Evolutionary conservation across 2,329 filamentous ascomycete genomes (phyloP).

Genomic region (Fusarium veterinarium): DNA sequence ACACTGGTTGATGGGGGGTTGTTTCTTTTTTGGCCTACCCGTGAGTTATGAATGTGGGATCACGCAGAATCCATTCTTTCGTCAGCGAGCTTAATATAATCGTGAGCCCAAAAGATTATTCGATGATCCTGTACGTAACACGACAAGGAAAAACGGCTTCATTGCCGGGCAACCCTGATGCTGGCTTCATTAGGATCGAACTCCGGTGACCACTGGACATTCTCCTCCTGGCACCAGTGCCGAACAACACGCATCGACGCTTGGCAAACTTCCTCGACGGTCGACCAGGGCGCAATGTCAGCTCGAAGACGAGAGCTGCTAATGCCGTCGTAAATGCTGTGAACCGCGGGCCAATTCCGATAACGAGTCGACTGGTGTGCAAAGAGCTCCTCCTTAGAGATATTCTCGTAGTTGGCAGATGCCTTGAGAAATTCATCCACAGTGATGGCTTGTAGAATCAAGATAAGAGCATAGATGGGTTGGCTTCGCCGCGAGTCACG

Average conservation of each 20-base stretch:
- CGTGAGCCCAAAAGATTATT: no score
- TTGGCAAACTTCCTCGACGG: conserved; percentile 57
- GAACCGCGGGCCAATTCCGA: conserved; percentile 45
- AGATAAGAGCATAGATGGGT: conserved; percentile 56
- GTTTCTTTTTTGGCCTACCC: no score
- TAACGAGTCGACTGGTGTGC: conserved; percentile 44
- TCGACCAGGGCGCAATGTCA: conserved; percentile 55
- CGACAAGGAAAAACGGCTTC: no score
- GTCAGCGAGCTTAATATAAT: no score
- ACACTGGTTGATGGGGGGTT: no score
- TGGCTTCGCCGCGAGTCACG: conserved; percentile 50
- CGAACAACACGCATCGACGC: conserved; percentile 55
- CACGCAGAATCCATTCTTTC: no score
- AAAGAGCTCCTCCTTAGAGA: conserved; percentile 39
- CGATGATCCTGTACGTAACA: no score
- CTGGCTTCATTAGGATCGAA: conserved; percentile 44
- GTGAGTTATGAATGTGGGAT: no score
- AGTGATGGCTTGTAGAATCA: conserved; percentile 58
- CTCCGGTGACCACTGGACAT: conserved; percentile 59
- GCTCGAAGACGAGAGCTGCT: conserved; percentile 47
- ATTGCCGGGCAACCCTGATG: conserved; percentile 29
- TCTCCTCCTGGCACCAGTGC: conserved; percentile 58
- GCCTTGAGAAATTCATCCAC: conserved; percentile 59
- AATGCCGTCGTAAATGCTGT: conserved; percentile 49
- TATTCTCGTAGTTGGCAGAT: conserved; percentile 44